A percentile compares a stretch with the other conserved stretches of the same genome.
Evolutionary conservation across 306 rosid genomes (phyloP).

Genomic region (Pyrus pyrifolia): DNA sequence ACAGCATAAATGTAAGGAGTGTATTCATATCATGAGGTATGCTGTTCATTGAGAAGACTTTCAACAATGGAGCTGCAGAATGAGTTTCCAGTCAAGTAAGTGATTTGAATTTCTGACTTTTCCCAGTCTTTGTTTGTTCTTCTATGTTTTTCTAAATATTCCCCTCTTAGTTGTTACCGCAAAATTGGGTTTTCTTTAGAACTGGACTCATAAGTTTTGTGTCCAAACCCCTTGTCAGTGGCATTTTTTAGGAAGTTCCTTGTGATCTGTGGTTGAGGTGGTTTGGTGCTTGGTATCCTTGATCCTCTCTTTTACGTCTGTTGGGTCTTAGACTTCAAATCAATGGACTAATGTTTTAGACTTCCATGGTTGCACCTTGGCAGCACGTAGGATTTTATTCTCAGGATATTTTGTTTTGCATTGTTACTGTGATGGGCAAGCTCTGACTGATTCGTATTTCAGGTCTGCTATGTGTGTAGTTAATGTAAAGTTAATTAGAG

Average conservation of each 20-base stretch:
- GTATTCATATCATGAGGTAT: not conserved
- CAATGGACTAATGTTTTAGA: not conserved
- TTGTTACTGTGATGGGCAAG: not conserved
- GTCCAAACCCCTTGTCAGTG: not conserved
- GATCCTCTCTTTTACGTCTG: not conserved
- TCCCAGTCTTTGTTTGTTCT: not conserved
- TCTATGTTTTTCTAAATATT: not conserved
- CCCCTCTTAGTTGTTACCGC: not conserved
- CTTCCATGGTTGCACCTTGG: not conserved
- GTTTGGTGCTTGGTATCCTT: not conserved
- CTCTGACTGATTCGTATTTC: not conserved
- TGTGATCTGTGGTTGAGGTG: not conserved
- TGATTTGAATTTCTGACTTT: not conserved
- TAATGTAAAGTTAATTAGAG: not conserved
- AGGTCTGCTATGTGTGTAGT: not conserved
- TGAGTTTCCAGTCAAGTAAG: slow-evolving; percentile 14
- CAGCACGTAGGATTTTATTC: not conserved
- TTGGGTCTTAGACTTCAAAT: not conserved
- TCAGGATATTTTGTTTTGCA: not conserved
- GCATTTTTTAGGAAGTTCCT: not conserved
- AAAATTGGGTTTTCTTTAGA: not conserved
- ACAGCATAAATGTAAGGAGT: not conserved
- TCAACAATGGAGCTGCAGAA: slow-evolving; percentile 5
- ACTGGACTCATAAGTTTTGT: not conserved
- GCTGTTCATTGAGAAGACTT: slow-evolving; percentile 7